phyloP scores from a whole-genome alignment of 768 basidiomycete genomes.

The Tephrocybe sp. region DNA sequence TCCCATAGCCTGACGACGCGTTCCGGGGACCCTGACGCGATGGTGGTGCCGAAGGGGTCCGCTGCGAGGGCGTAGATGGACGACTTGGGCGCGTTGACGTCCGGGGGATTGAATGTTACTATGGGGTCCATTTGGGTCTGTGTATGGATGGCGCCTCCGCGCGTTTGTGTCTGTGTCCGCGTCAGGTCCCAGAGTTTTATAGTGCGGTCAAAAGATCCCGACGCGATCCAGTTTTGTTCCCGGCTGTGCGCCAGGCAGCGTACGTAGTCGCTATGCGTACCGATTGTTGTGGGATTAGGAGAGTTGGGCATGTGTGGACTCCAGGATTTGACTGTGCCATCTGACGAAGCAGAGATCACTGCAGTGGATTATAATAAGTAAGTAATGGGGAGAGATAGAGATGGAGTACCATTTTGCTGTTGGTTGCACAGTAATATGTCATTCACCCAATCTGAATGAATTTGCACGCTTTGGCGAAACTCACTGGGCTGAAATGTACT shows the following conservation, averaged over 20 bases:
- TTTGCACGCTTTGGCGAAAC: conserved; percentile 87
- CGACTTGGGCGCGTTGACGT: conserved; percentile 61
- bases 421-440: conserved; percentile 89
- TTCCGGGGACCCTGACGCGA: conserved; percentile 92
- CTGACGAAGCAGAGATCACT: conserved; percentile 94
- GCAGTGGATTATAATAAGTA: conserved; percentile 9
- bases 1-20: conserved; percentile 92
- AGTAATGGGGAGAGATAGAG: not conserved
- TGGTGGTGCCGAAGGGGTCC: conserved; percentile 74
- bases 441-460: conserved; percentile 95
- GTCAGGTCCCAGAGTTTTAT: conserved; percentile 93
- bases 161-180: too few species aligned
- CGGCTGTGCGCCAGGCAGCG: conserved; percentile 76
- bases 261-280: conserved; percentile 83
- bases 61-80: conserved; percentile 78
- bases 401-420: conserved; percentile 74
- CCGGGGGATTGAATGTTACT: conserved; percentile 64
- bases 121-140: conserved; percentile 42
- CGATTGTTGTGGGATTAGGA: conserved; percentile 64
- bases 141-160: too few species aligned
- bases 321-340: conserved; percentile 94
- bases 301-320: conserved; percentile 67
- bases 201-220: conserved; percentile 91
- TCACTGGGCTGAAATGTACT: conserved; percentile 49
- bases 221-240: conserved; percentile 84